Evolutionary conservation across 2,329 filamentous ascomycete species (phyloP).

Genomic region (Fusarium phyllophilum): DNA sequence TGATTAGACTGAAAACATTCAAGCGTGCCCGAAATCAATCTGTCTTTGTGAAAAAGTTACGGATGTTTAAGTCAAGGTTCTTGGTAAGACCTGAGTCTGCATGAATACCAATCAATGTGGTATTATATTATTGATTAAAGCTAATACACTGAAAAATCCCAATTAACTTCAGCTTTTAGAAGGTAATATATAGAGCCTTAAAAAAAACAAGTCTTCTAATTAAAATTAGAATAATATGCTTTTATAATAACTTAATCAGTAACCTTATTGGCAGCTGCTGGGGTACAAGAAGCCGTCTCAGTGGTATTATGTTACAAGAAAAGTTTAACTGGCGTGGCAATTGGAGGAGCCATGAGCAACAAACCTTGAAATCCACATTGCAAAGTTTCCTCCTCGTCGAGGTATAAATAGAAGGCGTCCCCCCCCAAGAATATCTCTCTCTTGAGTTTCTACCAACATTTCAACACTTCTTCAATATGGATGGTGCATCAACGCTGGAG

Average conservation of each 20-base stretch:
- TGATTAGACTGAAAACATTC: not conserved
- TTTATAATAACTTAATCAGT: no score
- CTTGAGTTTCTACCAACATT: not conserved
- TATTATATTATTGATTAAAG: no score
- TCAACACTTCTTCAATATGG: not conserved
- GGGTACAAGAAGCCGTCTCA: no score
- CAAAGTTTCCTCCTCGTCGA: not conserved
- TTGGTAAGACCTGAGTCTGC: no score
- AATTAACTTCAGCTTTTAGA: no score
- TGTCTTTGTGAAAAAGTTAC: not conserved
- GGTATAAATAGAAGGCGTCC: not conserved
- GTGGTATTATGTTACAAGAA: rapidly evolving
- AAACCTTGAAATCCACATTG: not conserved
- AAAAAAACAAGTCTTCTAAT: no score
- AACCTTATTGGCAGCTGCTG: no score
- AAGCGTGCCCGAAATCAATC: rapidly evolving
- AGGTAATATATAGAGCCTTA: no score
- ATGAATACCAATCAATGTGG: not conserved
- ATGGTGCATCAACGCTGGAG: not conserved
- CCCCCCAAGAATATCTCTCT: no score
- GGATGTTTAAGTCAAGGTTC: not conserved
- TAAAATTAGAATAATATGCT: no score
- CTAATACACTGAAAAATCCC: no score
- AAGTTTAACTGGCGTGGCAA: not conserved
- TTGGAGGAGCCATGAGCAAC: not conserved